Conservation (phyloP, 495 filamentous ascomycete genomes). For the Neurospora sp. region DNA sequence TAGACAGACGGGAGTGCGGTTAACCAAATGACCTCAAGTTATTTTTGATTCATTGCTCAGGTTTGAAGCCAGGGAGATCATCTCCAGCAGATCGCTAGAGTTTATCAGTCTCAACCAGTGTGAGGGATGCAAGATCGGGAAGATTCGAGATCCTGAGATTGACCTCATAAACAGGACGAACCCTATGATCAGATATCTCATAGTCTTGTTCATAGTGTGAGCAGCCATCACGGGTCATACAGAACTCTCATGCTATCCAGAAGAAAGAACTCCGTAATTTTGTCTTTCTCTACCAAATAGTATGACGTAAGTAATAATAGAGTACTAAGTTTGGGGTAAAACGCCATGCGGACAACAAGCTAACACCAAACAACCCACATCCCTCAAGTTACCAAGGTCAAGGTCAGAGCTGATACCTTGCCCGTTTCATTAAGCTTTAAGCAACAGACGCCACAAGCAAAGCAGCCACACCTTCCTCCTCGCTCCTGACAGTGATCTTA, state of each 20-base stretch:
- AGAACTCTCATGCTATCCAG: not conserved
- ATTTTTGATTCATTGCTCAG: not conserved
- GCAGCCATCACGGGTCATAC: not conserved
- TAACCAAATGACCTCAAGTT: not conserved
- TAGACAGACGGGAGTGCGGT: not conserved
- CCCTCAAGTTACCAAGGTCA: not conserved
- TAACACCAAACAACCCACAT: not conserved
- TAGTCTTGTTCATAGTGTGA: not conserved
- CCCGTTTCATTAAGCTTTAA: constrained; percentile 33
- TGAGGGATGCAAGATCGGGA: not conserved
- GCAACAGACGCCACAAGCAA: constrained; percentile 77
- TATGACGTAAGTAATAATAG: not conserved
- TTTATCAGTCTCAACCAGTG: not conserved
- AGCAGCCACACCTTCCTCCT: constrained; percentile 84
- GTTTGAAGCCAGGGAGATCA: not conserved
- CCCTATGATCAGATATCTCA: not conserved
- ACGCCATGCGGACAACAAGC: not conserved
- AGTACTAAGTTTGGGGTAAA: not conserved
- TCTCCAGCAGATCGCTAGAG: not conserved
- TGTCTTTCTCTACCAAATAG: not conserved
- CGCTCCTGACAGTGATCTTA: constrained; percentile 81
- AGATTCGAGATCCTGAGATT: not conserved
- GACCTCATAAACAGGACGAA: not conserved
- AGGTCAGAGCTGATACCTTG: not conserved
- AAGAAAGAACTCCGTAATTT: not conserved